Percentiles rank a stretch among this genome's conserved stretches.
These are phyloP conservation scores for Auriscalpium microsporum DNA, from an alignment of 768 basidiomycete species.

Conservation along the genomic window DNA sequence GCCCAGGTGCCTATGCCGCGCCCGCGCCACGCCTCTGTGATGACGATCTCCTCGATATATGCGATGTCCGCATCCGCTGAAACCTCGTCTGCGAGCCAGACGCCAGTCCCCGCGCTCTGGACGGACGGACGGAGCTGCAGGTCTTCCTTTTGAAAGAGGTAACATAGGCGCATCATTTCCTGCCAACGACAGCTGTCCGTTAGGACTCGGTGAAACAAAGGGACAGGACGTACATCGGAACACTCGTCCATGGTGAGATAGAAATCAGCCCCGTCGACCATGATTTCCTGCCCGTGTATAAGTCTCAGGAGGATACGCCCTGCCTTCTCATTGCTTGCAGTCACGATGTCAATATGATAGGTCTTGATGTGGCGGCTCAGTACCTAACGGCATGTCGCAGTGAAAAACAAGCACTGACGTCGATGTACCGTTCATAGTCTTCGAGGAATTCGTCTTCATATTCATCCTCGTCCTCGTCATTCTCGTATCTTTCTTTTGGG, in stretches of 20 bases:
- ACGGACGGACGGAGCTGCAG: neutral
- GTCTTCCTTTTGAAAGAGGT: neutral
- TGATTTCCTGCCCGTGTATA: neutral
- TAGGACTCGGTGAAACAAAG: neutral
- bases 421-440: neutral
- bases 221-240: neutral
- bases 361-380: neutral
- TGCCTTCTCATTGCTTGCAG: neutral
- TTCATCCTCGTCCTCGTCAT: neutral
- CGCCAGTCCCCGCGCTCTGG: neutral
- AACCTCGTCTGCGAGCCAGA: neutral
- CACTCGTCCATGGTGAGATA: neutral
- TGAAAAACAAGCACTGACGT: neutral
- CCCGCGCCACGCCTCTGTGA: neutral
- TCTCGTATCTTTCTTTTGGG: neutral
- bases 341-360: neutral
- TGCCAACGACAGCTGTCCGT: neutral
- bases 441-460: neutral
- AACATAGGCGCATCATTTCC: neutral
- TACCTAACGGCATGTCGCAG: neutral
- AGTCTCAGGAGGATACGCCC: neutral
- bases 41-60: neutral
- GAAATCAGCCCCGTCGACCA: neutral
- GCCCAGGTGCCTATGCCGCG: neutral
- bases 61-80: neutral